Evolutionary conservation across 2,329 filamentous ascomycete species (phyloP).

Genomic region (Colletotrichum liriopes): DNA sequence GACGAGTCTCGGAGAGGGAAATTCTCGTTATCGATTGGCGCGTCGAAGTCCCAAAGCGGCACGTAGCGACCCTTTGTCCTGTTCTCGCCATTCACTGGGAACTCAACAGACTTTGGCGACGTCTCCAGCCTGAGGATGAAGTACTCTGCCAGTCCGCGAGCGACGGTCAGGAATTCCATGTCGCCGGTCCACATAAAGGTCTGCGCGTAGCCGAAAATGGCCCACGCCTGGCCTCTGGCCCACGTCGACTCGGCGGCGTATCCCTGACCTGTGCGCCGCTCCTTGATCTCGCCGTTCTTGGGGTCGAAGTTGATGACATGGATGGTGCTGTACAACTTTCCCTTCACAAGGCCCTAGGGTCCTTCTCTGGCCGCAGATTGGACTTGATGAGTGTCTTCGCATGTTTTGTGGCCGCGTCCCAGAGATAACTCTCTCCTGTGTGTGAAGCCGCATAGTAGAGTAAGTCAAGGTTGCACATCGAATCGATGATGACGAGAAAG

Average conservation of each 20-base stretch:
- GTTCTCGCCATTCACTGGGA: constrained; percentile 43
- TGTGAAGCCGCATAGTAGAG: constrained; percentile 55
- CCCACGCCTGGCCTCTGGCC: constrained; percentile 68
- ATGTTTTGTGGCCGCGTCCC: constrained; percentile 54
- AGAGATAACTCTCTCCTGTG: constrained; percentile 47
- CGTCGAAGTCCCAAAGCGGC: constrained; percentile 64
- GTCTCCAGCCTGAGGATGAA: constrained; percentile 61
- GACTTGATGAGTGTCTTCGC: constrained; percentile 58
- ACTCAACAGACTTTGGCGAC: constrained; percentile 50
- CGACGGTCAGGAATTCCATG: constrained; percentile 59
- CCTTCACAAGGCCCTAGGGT: constrained; percentile 23
- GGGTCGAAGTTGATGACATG: constrained; percentile 68
- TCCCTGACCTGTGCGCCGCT: constrained; percentile 65
- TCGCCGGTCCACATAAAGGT: constrained; percentile 65
- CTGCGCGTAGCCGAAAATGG: constrained; percentile 65
- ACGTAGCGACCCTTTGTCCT: constrained; percentile 48
- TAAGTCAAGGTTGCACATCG: constrained; percentile 58
- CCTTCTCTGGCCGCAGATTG: constrained; percentile 57
- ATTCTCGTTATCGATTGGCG: constrained; percentile 53
- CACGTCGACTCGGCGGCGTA: constrained; percentile 63
- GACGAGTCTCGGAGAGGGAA: constrained; percentile 55
- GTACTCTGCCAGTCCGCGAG: constrained; percentile 64
- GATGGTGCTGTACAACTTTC: constrained; percentile 53
- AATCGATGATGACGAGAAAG: constrained; percentile 61
- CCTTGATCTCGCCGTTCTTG: constrained; percentile 58